Base-by-base conservation (phyloP, 768 basidiomycete species). In the Hydnomerulius pinastri region DNA sequence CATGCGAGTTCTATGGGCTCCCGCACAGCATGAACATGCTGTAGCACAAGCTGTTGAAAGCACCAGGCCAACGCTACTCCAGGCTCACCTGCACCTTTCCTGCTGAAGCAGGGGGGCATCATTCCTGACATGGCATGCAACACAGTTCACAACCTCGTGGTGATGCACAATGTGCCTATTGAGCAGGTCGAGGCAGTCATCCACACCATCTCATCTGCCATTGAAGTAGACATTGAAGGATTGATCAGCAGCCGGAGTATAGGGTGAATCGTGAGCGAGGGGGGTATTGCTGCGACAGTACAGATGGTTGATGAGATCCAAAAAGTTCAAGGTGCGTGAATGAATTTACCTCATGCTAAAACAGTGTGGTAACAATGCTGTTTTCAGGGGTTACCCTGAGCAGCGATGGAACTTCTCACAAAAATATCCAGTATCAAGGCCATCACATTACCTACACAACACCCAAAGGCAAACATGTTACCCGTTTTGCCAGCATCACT, bases 371-470 rank as follows among this genome's bases (percentile, higher is more conserved):
- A n/a, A n/a, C n/a, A n/a, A n/a, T n/a, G n/a, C n/a, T n/a, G n/a
- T n/a, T n/a, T n/a, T n/a, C n/a, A 32, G 30, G 40, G 20, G 23
- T 64, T 42, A 57, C 59, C 6, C 54, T 63, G 11, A 60, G 59
- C 32, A 56, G 57, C 20, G 59, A 68, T 33, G 62, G 67, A 18
- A 68, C 65, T 12, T 53, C 64, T 3, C 54, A 64, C 38, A 54
- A 57, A 30, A 59, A 61, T 30, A 50, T 60, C 18, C 60, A 57
- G 0, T 56, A 56, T 18, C 59, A 63, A 46, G 42, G 55, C 0
- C 52, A 50, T 6, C 62, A 63, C 40, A 29, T 64, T 24, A 64
- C 59, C 1, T 49, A 35, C 23, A 24, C 45, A 9, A 12, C 35
- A 3, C 35, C 18, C 21, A 23, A 37, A 20, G 45, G 45, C 20